Percentiles rank a stretch among this genome's conserved stretches.
These are phyloP conservation scores for Phytophthora tentaculata DNA, from an alignment of 352 stramenopile genomes.

Conservation along the genomic window DNA sequence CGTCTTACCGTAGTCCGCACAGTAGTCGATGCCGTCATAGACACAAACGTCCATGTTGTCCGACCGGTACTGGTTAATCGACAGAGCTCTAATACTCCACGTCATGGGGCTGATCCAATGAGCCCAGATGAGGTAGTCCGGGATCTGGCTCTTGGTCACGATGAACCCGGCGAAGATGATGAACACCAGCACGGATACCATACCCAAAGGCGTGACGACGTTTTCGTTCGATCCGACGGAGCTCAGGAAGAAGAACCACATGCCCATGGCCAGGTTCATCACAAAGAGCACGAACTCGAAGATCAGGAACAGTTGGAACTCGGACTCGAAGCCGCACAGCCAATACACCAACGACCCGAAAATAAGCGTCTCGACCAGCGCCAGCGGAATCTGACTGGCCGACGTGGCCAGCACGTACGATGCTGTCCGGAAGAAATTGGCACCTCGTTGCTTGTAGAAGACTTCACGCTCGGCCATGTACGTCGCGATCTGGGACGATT, in stretches of 20 bases:
- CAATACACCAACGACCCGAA: constrained; percentile 88
- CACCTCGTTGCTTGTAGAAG: constrained; percentile 87
- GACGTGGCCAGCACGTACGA: constrained; percentile 66
- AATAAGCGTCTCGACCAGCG: constrained; percentile 70
- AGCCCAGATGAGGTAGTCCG: constrained; percentile 29
- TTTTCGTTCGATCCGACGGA: constrained; percentile 29
- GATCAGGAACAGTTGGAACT: constrained; percentile 37
- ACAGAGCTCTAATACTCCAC: constrained; percentile 20
- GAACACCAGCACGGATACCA: constrained; percentile 49
- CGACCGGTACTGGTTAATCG: constrained; percentile 1
- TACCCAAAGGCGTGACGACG: constrained; percentile 41
- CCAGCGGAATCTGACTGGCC: constrained; percentile 43
- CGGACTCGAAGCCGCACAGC: constrained; percentile 66
- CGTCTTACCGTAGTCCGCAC: background rate
- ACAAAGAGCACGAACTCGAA: constrained; percentile 53
- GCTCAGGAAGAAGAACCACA: constrained; percentile 12
- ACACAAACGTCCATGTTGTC: constrained; percentile 3
- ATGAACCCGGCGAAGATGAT: constrained; percentile 58
- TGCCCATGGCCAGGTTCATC: constrained; percentile 28
- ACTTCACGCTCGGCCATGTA: constrained; percentile 65
- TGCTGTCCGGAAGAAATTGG: constrained; percentile 74
- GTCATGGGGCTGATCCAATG: constrained; percentile 47
- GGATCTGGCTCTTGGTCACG: constrained; percentile 29
- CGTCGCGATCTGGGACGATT: constrained; percentile 66
- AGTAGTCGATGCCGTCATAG: constrained; percentile 4